phyloP scores from a whole-genome alignment of 306 rosid genomes.

The Prosopis cineraria region DNA sequence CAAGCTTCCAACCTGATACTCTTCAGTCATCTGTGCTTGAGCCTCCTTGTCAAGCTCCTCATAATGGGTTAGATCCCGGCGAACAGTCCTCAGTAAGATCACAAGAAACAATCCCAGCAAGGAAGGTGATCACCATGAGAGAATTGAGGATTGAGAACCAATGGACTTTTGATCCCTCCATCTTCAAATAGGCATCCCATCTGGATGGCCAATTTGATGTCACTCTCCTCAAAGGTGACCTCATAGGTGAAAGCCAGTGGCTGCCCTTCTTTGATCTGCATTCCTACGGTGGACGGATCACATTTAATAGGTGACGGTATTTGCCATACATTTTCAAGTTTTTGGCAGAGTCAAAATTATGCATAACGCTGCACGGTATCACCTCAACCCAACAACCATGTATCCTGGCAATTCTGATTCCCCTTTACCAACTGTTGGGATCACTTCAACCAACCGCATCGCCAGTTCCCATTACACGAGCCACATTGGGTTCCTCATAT shows the following conservation, averaged over 20 bases:
- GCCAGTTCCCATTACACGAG: conserved; percentile 74
- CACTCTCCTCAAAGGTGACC: conserved; percentile 74
- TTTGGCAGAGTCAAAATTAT: conserved; percentile 48
- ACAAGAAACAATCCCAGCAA: conserved; percentile 49
- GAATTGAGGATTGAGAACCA: conserved; percentile 33
- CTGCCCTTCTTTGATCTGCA: conserved; percentile 66
- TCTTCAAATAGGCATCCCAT: conserved; percentile 88
- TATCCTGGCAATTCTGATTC: conserved; percentile 57
- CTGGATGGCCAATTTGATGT: conserved; percentile 85
- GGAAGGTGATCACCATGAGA: conserved; percentile 12
- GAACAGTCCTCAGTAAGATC: conserved; percentile 71
- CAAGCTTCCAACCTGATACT: conserved; percentile 13
- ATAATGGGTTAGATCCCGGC: conserved; percentile 74
- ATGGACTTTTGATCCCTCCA: conserved; percentile 86
- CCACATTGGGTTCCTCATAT: conserved; percentile 62
- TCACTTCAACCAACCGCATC: conserved; percentile 66
- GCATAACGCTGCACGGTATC: conserved; percentile 62
- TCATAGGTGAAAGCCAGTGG: conserved; percentile 67
- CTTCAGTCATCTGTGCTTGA: conserved; percentile 4
- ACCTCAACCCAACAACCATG: conserved; percentile 88
- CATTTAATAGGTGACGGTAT: conserved; percentile 53
- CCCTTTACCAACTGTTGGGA: conserved; percentile 45
- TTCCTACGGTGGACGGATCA: conserved; percentile 64
- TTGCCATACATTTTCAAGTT: conserved; percentile 48
- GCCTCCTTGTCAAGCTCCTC: conserved; percentile 13